Percentiles rank a stretch among this genome's conserved stretches.
phyloP scores from a whole-genome alignment of 2,329 filamentous ascomycete genomes.

The Scytalidium sp. region DNA sequence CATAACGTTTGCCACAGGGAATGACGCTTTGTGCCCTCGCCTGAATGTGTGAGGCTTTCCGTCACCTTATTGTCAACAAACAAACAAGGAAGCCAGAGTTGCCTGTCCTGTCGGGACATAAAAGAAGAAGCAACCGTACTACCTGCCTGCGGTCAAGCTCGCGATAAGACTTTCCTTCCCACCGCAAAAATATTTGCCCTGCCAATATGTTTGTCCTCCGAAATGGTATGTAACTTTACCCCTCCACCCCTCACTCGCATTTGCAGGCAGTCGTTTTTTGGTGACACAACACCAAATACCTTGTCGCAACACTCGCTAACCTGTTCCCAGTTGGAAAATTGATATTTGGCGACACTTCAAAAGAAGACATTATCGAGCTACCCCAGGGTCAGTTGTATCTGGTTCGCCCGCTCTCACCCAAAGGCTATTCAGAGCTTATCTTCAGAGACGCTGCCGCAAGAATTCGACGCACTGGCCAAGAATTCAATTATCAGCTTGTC shows the following conservation, averaged over 20 bases:
- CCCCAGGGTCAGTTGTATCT: conserved; percentile 96
- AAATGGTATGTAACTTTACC: conserved; percentile 33
- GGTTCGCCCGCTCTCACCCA: conserved; percentile 89
- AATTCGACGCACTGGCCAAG: conserved; percentile 88
- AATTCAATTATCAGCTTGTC: conserved; percentile 96
- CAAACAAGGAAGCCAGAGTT: not conserved
- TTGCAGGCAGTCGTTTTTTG: conserved; percentile 1
- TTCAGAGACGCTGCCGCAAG: conserved; percentile 95
- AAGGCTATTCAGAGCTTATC: conserved; percentile 97
- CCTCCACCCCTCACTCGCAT: conserved; percentile 7
- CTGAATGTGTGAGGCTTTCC: not conserved
- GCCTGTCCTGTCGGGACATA: not conserved
- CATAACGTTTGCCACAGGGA: not conserved
- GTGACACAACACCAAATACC: not conserved
- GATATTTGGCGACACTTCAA: conserved; percentile 75
- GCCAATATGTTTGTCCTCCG: conserved; percentile 39
- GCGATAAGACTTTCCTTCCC: not conserved
- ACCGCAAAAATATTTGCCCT: conserved; percentile 6
- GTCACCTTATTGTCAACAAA: not conserved
- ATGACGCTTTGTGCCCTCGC: not conserved
- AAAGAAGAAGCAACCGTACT: not conserved
- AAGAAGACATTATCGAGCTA: conserved; percentile 92
- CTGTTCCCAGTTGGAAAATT: conserved; percentile 75
- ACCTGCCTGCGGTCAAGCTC: not conserved
- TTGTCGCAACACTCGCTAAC: not conserved